Base-by-base conservation (phyloP, 495 filamentous ascomycete genomes). In the Viridothelium virens region DNA sequence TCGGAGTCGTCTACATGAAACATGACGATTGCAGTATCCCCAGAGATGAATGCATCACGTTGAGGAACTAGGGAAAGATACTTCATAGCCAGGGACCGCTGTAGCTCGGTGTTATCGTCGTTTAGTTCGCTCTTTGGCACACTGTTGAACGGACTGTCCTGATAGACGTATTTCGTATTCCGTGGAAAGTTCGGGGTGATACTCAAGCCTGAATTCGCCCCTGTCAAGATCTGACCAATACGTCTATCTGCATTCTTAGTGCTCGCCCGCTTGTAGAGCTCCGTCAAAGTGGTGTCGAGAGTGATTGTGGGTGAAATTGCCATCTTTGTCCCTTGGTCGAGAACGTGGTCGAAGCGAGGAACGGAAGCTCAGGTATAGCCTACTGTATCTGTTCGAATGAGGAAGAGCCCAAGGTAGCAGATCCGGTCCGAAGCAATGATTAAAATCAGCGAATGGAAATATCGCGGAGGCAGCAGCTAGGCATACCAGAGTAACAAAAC, bases 111-210 rank as follows among this genome's bases (percentile, higher is more conserved):
- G n/a, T 64, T 16, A 37, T 65, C 11, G 12, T 56, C 46, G 5
- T 12, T 34, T 31, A 46, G 56, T 14, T 31, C 33, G 36, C 18
- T 34, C 46, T 56, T 56, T 65, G 66, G 48, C 5, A 53, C 12
- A 16, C 37, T 14, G 74, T 64, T 3, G 37, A 76, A 74, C 37
- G 68, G 53, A 14, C 69, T 68, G 64, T 77, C 75, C 48, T 76
- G 70, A 66, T 75, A 77, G 25, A 73, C 65, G 63, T 70, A 77
- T 61, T 76, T 77, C 14, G 64, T 68, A 61, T 77, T 77, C 33
- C 72, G 73, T 0, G 73, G 70, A 63, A 76, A 66, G 65, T 68
- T 50, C 2, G 65, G 47, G 56, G 56, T 72, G 33, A 74, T 66
- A 44, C 68, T 64, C 38, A 74, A 31, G 33, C 41, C 70, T 62